Evolutionary conservation across 2,329 filamentous ascomycete genomes (phyloP), one percentile per base, ranked within the genome.

Genomic region (Stemphylium lycopersici): DNA sequence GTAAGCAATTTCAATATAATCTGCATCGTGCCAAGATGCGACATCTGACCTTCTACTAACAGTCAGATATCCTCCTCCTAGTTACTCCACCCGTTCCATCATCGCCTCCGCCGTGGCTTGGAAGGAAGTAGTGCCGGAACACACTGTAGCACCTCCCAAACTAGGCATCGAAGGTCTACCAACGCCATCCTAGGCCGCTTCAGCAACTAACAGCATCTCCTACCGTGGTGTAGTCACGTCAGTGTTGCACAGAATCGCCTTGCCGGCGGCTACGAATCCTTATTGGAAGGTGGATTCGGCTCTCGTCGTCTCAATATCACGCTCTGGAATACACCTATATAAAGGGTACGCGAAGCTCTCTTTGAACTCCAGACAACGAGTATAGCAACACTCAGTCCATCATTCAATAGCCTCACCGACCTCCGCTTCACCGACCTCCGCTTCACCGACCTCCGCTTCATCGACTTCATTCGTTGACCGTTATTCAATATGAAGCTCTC

Each of bases 401-500:
- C 58, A 63, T 48, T 29, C 51, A 57, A 29, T 55, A 63, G 44
- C 48, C 43, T 52, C 52, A 10, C 18, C 36, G 20, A 45, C 49
- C n/a, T n/a, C n/a, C n/a, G n/a, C n/a, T n/a, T n/a, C n/a, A n/a
- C n/a, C n/a, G n/a, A n/a, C n/a, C n/a, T n/a, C n/a, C n/a, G n/a
- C n/a, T n/a, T n/a, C n/a, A n/a, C n/a, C n/a, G n/a, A n/a, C n/a
- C 37, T 52, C 66, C 52, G 46, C 58, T 63, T 61, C 52, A 48
- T 36, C 52, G 55, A 48, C 41, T 42, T 52, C 41, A 37, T 50
- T 58, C 45, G 48, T 52, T 56, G 41, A 57, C 39, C 38, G 43
- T 45, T 55, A 38, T 55, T 58, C 72, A 77, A 57, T 55, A 80
- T 79, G 78, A 67, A 73, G 69, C 65, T 72, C 51, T 56, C 68